These are phyloP conservation scores for Datisca glomerata DNA, from an alignment of 306 rosid genomes.

Conservation along the genomic window DNA sequence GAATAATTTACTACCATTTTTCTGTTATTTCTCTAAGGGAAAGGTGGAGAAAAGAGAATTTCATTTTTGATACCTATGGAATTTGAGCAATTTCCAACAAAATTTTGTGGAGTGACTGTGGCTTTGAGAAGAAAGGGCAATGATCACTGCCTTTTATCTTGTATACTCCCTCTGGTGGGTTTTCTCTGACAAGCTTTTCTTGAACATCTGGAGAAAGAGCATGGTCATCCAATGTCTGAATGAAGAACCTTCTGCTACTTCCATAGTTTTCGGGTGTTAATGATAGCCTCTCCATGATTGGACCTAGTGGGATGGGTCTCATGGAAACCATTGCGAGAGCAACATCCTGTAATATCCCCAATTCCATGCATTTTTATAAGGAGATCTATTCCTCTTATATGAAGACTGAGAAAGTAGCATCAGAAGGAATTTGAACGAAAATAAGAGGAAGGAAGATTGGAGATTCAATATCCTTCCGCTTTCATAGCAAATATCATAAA, in stretches of 20 bases:
- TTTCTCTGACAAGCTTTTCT: slow-evolving; percentile 87
- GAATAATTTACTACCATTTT: no score
- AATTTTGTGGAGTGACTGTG: slow-evolving; percentile 74
- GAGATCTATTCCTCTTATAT: background rate
- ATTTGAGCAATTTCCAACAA: slow-evolving; percentile 78
- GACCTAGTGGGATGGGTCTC: slow-evolving; percentile 77
- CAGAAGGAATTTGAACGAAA: no score
- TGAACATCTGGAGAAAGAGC: slow-evolving; percentile 89
- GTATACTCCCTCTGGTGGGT: slow-evolving; percentile 88
- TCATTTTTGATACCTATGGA: no score
- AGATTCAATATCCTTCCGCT: no score
- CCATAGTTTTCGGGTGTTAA: slow-evolving; percentile 57
- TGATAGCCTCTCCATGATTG: slow-evolving; percentile 77
- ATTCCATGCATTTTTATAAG: no score
- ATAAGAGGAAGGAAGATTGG: no score
- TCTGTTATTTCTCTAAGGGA: no score
- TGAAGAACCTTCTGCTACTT: slow-evolving; percentile 46
- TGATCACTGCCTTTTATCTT: slow-evolving; percentile 93
- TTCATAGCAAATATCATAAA: no score
- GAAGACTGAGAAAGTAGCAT: no score
- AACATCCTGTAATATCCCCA: slow-evolving; percentile 80
- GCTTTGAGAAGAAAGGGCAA: slow-evolving; percentile 89
- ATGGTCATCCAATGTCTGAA: slow-evolving; percentile 77
- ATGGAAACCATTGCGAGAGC: slow-evolving; percentile 89
- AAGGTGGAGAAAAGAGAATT: no score